Conservation (phyloP, 2,329 filamentous ascomycete genomes). For the Gremmenia infestans region DNA sequence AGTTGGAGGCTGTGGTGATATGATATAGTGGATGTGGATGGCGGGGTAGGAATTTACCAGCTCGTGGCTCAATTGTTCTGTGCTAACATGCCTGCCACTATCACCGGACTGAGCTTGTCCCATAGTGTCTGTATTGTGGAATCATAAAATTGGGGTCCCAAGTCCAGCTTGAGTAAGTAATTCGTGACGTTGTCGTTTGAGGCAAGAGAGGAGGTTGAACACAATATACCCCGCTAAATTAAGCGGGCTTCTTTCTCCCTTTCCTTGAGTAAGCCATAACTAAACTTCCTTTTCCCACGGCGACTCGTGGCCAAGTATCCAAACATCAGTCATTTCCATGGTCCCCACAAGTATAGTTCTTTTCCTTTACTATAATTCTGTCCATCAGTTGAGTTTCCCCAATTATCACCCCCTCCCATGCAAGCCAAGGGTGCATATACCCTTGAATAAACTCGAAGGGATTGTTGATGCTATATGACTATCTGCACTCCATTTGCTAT, state of each 20-base stretch:
- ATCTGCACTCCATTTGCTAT: neutral
- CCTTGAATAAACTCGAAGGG: no score
- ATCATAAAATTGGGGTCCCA: constrained; percentile 7
- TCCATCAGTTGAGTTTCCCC: neutral
- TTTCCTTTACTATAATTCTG: no score
- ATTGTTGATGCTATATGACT: no score
- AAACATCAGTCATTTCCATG: neutral
- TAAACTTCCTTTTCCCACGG: neutral
- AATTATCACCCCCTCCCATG: no score
- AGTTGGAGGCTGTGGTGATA: constrained; percentile 1
- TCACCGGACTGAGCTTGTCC: constrained; percentile 32
- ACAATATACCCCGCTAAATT: neutral
- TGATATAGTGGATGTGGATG: neutral
- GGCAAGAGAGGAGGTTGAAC: neutral
- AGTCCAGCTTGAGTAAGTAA: constrained; percentile 16
- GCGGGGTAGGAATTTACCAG: constrained; percentile 22
- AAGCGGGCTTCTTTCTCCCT: neutral
- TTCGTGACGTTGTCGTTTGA: neutral
- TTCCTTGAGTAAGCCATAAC: neutral
- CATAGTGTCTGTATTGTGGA: constrained; percentile 20
- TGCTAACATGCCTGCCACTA: constrained; percentile 21
- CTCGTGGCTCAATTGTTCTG: constrained; percentile 30
- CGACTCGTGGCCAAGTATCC: neutral
- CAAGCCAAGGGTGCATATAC: no score
- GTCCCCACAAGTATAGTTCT: no score